Percentiles rank a stretch among this genome's conserved stretches.
Evolutionary conservation across 1,284 basidiomycete species (phyloP).

Genomic region (Stereum hirsutum): DNA sequence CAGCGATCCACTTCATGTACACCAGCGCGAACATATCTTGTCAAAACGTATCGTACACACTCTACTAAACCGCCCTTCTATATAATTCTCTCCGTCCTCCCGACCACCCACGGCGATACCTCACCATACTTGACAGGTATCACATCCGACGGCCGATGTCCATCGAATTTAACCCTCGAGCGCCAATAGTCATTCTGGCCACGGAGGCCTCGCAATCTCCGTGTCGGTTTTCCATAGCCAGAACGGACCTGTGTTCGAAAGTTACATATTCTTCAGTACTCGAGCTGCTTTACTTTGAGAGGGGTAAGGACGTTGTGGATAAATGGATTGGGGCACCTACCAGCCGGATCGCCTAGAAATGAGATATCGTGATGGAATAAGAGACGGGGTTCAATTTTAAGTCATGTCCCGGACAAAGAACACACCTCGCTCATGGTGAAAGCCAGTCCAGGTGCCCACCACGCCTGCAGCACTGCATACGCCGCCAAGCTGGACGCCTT

Average conservation of each 20-base stretch:
- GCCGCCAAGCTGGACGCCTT: slow-evolving; percentile 55
- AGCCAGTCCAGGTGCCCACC: slow-evolving; percentile 57
- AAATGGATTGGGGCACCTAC: slow-evolving; percentile 31
- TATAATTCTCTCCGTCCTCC: no score
- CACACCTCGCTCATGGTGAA: slow-evolving; percentile 45
- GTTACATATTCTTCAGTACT: neutral
- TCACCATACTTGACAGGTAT: no score
- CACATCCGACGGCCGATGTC: no score
- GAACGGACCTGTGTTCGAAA: slow-evolving; percentile 37
- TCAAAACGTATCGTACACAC: no score
- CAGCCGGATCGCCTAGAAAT: slow-evolving; percentile 45
- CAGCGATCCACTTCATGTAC: no score
- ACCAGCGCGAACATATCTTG: no score
- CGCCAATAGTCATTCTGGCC: neutral
- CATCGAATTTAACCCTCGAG: no score
- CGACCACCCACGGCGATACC: no score
- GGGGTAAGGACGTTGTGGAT: neutral
- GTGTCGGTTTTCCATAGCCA: slow-evolving; percentile 48
- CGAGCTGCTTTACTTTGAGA: neutral
- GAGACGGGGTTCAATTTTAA: no score
- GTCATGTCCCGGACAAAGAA: no score
- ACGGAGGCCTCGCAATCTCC: neutral
- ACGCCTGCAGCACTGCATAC: slow-evolving; percentile 54
- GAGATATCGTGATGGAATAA: neutral
- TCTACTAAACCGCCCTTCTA: no score